Base-by-base conservation (phyloP, 2,329 filamentous ascomycete genomes). In the Mycosphaerella sp. region DNA sequence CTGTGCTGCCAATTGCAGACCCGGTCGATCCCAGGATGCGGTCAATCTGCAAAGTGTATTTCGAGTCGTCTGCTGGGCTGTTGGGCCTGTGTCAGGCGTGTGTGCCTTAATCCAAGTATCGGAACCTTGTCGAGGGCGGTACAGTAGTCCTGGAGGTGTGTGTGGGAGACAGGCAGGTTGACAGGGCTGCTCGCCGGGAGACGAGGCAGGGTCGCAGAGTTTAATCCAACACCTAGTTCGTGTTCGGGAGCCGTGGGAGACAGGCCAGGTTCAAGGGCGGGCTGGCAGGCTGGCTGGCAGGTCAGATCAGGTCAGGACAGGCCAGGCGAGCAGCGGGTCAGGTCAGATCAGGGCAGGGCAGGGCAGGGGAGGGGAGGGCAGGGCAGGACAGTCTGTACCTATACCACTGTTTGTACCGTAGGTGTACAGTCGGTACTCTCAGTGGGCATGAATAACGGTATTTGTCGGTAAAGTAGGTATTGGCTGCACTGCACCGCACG, bases 191-290 rank as follows among this genome's bases (percentile, higher is more conserved):
- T 26, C 21, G 47, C 48, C 48, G 48, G 48, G n/a, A 51, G 48
- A 41, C 48, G 48, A 51, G 48, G 48, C 48, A 51, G 48, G 48
- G 48, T 51, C 48, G 48, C 31, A 23, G 48, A 51, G 48, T 51
- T 51, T 51, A 45, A 44, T 38, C 47, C 39, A 50, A 21, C 42
- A 26, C 17, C 42, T 44, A 44, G 42, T 44, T 44, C 42, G 42
- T 44, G 42, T 44, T 29, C 42, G 42, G 42, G 21, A 44, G 42
- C 42, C 21, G 42, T 26, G 42, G 42, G 42, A 44, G 34, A 38
- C 34, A 38, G 34, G 34, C 34, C 34, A 38, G 34, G 29, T 17
- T 10, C 26, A 29, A 29, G 26, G 26, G 26, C 26, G 26, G 26
- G 4, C 26, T 4, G 26, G 26, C 14, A n/a, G 23, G 40, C 36